These are phyloP conservation scores for Claviceps lovelessii DNA, from an alignment of 2,329 filamentous ascomycete genomes.

Conservation along the genomic window DNA sequence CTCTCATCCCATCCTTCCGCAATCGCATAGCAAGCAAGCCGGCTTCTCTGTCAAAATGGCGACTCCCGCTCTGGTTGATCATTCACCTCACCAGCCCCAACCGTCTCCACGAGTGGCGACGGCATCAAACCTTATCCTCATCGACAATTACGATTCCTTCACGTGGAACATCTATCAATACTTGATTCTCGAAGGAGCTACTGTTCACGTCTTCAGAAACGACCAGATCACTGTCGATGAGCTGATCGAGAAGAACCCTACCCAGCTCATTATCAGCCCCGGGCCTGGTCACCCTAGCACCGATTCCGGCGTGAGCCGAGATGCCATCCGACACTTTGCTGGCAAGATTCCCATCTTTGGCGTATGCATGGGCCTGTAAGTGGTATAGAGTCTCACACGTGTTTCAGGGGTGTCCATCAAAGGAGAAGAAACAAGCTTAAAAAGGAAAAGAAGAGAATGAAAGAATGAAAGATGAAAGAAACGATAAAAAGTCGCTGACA, in stretches of 20 bases:
- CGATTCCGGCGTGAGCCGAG: constrained; percentile 86
- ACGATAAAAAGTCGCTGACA: not conserved
- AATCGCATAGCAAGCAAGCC: not conserved
- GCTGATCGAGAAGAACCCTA: constrained; percentile 69
- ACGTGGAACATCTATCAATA: constrained; percentile 99
- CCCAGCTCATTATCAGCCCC: constrained; percentile 87
- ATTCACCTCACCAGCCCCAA: constrained; percentile 75
- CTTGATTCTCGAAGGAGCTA: constrained; percentile 86
- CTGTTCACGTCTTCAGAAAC: constrained; percentile 79
- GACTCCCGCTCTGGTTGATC: constrained; percentile 46
- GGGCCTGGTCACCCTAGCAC: constrained; percentile 84
- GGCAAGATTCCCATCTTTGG: constrained; percentile 92
- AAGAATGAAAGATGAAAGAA: too few relatives aligned
- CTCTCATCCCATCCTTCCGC: not conserved
- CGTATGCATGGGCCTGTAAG: constrained; percentile 95
- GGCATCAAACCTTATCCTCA: constrained; percentile 82
- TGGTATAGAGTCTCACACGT: constrained; percentile 10
- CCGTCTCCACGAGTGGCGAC: constrained; percentile 58
- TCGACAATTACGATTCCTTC: constrained; percentile 99
- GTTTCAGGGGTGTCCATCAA: not conserved
- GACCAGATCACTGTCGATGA: constrained; percentile 81
- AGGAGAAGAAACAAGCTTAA: too few relatives aligned
- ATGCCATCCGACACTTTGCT: constrained; percentile 78
- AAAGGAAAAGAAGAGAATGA: too few relatives aligned
- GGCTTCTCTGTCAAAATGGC: constrained; percentile 26